Conservation (phyloP, 202 grass and related monocot genomes). For the Musa balbisiana region DNA sequence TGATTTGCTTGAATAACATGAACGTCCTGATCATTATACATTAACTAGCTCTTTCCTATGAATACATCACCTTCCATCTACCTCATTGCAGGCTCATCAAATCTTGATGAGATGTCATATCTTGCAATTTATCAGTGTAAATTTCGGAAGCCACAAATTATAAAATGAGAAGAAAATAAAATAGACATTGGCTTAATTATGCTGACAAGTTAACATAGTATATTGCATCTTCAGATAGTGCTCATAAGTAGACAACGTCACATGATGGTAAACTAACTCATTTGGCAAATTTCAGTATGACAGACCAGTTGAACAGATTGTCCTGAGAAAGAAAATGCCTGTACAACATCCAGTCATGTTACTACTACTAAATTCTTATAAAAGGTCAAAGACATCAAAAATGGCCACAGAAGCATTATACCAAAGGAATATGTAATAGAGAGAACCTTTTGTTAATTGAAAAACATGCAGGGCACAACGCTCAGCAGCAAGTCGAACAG, state of each 20-base stretch:
- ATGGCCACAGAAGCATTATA: neutral
- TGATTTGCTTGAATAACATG: neutral
- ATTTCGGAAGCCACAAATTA: too few relatives aligned
- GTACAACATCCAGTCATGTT: neutral
- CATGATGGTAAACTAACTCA: neutral
- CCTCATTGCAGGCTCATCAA: neutral
- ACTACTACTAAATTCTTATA: neutral
- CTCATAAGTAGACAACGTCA: neutral
- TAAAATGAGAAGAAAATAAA: too few relatives aligned
- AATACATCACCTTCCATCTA: neutral
- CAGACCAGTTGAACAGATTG: neutral
- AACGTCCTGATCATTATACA: neutral
- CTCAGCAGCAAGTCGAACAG: conserved; percentile 78
- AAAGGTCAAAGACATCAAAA: conserved; percentile 9
- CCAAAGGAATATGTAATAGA: conserved; percentile 1
- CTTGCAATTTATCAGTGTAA: neutral
- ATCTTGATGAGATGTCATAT: neutral
- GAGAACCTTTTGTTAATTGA: conserved; percentile 78
- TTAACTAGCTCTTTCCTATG: neutral
- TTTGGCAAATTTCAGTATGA: neutral
- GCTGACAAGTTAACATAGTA: neutral
- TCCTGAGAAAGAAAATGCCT: neutral
- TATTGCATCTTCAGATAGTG: neutral
- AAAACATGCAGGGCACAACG: conserved; percentile 90
- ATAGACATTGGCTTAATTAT: too few relatives aligned